These are phyloP conservation scores for Heracleum sosnowskyi DNA, from an alignment of 129 eudicot species.

Conservation along the genomic window DNA sequence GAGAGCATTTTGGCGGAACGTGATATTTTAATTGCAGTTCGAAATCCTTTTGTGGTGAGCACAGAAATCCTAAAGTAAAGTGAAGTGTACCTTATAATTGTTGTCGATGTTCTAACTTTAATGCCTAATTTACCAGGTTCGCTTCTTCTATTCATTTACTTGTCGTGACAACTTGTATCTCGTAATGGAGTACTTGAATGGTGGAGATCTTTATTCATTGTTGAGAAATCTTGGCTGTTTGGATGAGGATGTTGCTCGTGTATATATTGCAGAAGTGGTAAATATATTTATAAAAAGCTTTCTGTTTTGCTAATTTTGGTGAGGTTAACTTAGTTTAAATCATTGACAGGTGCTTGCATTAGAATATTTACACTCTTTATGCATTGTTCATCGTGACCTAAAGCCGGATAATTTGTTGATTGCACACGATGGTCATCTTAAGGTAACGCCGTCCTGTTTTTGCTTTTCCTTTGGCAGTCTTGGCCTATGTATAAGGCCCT, in stretches of 20 bases:
- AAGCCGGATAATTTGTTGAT: slow-evolving; percentile 93
- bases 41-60: slow-evolving; percentile 98
- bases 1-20: slow-evolving; percentile 98
- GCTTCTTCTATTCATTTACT: slow-evolving; percentile 92
- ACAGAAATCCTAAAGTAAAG: slow-evolving; percentile 15
- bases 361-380: slow-evolving; percentile 87
- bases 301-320: neutral
- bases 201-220: slow-evolving; percentile 87
- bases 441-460: slow-evolving; percentile 46
- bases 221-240: slow-evolving; percentile 93
- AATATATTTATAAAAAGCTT: slow-evolving; percentile 13
- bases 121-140: slow-evolving; percentile 45
- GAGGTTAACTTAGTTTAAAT: slow-evolving; percentile 9
- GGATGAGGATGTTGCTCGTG: slow-evolving; percentile 94
- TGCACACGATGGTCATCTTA: slow-evolving; percentile 98
- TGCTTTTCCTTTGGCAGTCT: neutral
- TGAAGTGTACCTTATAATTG: neutral
- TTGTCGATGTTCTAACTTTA: slow-evolving; percentile 24
- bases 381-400: slow-evolving; percentile 96
- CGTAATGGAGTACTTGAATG: slow-evolving; percentile 96
- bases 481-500: neutral
- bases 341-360: slow-evolving; percentile 83
- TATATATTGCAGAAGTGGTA: slow-evolving; percentile 97
- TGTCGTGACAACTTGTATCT: slow-evolving; percentile 95
- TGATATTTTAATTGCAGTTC: slow-evolving; percentile 82